phyloP scores from a whole-genome alignment of 2,329 filamentous ascomycete species.

The Pseudogymnoascus sp. region DNA sequence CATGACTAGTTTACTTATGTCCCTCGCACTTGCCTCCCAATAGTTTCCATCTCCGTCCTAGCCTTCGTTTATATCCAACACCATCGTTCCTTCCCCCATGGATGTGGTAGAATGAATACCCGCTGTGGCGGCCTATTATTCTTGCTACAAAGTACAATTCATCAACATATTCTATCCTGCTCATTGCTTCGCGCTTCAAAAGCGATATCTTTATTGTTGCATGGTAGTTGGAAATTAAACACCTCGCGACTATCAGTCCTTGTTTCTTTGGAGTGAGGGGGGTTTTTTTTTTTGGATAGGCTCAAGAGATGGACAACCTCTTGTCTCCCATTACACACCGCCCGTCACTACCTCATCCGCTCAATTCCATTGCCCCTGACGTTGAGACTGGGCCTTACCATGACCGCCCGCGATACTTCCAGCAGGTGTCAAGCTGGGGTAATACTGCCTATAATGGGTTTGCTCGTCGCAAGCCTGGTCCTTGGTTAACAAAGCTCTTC shows the following conservation, averaged over 20 bases:
- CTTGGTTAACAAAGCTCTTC: constrained; percentile 35
- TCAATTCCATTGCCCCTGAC: background rate
- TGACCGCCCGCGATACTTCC: constrained; percentile 2
- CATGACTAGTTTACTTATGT: background rate
- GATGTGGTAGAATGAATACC: background rate
- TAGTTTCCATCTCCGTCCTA: background rate
- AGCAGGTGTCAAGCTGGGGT: background rate
- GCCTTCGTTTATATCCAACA: background rate
- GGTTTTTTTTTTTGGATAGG: background rate
- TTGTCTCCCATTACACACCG: background rate
- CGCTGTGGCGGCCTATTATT: background rate
- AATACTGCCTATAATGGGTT: background rate
- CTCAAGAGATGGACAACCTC: background rate
- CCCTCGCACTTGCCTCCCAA: background rate
- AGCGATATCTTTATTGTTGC: background rate
- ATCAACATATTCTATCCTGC: background rate
- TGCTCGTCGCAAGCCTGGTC: background rate
- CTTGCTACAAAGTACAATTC: background rate
- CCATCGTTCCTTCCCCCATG: background rate
- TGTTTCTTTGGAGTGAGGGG: no score
- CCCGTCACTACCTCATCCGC: background rate
- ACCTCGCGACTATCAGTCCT: background rate
- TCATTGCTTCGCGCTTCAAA: background rate
- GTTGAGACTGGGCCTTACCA: background rate
- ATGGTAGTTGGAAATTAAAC: background rate